Conservation (phyloP, 805 yeast species). For the Zygotorulaspora danielsina region DNA sequence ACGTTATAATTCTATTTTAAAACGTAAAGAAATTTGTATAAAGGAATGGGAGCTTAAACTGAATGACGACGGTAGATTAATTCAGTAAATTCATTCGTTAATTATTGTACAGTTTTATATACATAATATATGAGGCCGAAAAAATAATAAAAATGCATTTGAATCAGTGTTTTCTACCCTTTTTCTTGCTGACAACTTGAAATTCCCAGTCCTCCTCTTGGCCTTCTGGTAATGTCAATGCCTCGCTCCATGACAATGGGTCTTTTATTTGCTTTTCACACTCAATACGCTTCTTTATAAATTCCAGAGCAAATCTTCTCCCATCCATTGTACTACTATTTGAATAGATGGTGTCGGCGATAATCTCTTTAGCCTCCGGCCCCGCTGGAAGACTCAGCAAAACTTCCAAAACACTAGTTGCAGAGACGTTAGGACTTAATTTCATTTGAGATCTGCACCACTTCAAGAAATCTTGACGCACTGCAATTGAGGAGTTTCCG, state of each 20-base stretch:
- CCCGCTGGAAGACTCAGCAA: conserved; percentile 76
- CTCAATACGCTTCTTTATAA: conserved; percentile 66
- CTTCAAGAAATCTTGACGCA: conserved; percentile 57
- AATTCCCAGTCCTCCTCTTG: conserved; percentile 55
- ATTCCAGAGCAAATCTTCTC: conserved; percentile 87
- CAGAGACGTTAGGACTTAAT: conserved; percentile 70
- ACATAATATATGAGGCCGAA: conserved; percentile 5
- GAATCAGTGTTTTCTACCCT: conserved; percentile 40
- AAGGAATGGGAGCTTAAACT: conserved; percentile 32
- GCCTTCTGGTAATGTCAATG: conserved; percentile 45
- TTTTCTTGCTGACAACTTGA: conserved; percentile 63
- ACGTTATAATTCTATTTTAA: conserved; percentile 46
- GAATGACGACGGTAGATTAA: conserved; percentile 30
- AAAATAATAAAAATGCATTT: conserved; percentile 3
- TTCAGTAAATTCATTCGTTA: conserved; percentile 16
- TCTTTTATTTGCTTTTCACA: conserved; percentile 56
- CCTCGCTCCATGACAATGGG: conserved; percentile 69
- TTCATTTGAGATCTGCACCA: conserved; percentile 71
- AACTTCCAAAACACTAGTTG: conserved; percentile 73
- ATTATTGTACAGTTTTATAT: conserved; percentile 7
- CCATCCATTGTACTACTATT: conserved; percentile 91
- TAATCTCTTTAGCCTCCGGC: conserved; percentile 72
- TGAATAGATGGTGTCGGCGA: conserved; percentile 87
- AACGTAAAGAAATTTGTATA: conserved; percentile 37
- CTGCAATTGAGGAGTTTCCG: conserved; percentile 36